Evolutionary conservation across 345 rosid species (phyloP).

Genomic region (Kernera saxatilis): DNA sequence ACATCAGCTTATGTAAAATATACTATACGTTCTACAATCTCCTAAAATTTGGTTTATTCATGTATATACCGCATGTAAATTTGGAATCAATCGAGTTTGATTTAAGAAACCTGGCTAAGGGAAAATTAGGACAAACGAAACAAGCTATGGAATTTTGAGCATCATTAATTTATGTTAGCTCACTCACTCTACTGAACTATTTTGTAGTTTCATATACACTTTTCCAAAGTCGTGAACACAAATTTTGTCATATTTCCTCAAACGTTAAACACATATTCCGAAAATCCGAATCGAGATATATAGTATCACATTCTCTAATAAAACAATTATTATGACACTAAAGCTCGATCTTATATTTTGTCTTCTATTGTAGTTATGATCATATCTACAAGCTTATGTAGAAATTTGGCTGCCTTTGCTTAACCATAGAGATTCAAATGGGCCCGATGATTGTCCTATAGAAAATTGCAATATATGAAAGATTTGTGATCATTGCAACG

Average conservation of each 20-base stretch:
- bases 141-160: not conserved
- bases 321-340: not conserved
- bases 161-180: not conserved
- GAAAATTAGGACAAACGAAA: not conserved
- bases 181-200: not conserved
- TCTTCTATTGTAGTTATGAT: not conserved
- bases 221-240: not conserved
- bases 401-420: not conserved
- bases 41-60: not conserved
- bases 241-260: not conserved
- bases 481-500: not conserved
- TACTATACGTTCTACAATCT: no score
- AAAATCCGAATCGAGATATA: no score
- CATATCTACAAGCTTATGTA: not conserved
- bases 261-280: not conserved
- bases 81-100: not conserved
- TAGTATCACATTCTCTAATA: no score
- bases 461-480: not conserved
- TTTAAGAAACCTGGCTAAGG: not conserved
- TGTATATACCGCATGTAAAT: not conserved
- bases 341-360: not conserved
- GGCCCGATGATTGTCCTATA: not conserved
- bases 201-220: not conserved
- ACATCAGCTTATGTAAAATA: not conserved
- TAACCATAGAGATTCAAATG: not conserved